Percentiles rank a stretch among this genome's conserved stretches.
Conservation (phyloP, 768 basidiomycete genomes). For the Coprinopsis sp. region DNA sequence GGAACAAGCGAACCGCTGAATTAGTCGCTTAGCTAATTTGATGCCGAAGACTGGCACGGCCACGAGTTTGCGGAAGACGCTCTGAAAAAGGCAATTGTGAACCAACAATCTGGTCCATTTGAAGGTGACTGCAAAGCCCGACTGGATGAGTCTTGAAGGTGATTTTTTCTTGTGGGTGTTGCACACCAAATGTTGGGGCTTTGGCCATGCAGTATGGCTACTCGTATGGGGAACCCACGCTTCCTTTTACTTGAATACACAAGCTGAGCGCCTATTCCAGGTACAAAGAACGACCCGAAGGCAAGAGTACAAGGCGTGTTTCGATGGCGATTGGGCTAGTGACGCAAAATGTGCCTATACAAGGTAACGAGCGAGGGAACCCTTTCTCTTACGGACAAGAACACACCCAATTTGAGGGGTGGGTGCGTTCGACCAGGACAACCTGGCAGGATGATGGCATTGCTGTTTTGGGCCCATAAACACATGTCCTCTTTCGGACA, state of each 20-base stretch:
- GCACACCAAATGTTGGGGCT: too few relatives aligned
- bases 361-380: neutral
- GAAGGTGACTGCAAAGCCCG: constrained; percentile 7
- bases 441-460: constrained; percentile 11
- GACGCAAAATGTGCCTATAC: neutral
- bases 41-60: constrained; percentile 7
- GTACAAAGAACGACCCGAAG: too few relatives aligned
- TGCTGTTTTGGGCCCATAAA: constrained; percentile 32
- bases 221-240: too few relatives aligned
- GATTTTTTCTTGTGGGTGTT: too few relatives aligned
- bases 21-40: neutral
- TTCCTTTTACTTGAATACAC: too few relatives aligned
- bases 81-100: constrained; percentile 3
- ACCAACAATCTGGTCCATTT: constrained; percentile 5
- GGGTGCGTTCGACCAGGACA: constrained; percentile 3
- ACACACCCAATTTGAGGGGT: constrained; percentile 20
- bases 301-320: too few relatives aligned
- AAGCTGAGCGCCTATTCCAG: too few relatives aligned
- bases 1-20: constrained; percentile 8
- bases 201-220: too few relatives aligned
- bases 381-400: constrained; percentile 23
- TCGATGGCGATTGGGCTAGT: constrained; percentile 19
- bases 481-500: constrained; percentile 32
- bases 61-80: constrained; percentile 3
- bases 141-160: too few relatives aligned